These are phyloP conservation scores for Agrocybe praecox DNA, from an alignment of 768 basidiomycete genomes.

Conservation along the genomic window DNA sequence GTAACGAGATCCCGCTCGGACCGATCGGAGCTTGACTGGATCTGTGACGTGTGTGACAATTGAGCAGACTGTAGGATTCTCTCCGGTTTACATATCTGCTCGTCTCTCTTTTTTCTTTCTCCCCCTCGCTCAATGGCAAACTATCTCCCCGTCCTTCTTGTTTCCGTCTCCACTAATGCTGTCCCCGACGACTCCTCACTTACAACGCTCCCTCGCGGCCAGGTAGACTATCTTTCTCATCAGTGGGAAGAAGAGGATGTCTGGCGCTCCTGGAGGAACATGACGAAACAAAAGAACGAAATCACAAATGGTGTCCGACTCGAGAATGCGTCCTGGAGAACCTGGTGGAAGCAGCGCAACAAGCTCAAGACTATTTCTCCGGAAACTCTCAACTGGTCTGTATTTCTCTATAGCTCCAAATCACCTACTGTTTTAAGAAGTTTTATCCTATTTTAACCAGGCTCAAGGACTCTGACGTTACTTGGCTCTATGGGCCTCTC, in stretches of 20 bases:
- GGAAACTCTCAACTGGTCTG: slow-evolving; percentile 97
- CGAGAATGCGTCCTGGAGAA: slow-evolving; percentile 98
- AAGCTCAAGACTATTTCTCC: slow-evolving; percentile 93
- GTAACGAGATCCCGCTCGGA: slow-evolving; percentile 11
- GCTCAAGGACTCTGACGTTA: slow-evolving; percentile 99
- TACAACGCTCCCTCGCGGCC: slow-evolving; percentile 83
- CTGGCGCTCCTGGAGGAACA: slow-evolving; percentile 97
- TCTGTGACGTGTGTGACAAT: background rate
- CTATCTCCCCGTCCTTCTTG: slow-evolving; percentile 71
- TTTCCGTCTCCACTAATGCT: slow-evolving; percentile 59
- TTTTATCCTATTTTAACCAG: slow-evolving; percentile 41
- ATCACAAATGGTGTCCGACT: slow-evolving; percentile 93
- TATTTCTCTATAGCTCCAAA: slow-evolving; percentile 10
- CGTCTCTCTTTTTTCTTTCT: slow-evolving; percentile 6
- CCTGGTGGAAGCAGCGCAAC: slow-evolving; percentile 99
- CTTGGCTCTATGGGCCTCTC: slow-evolving; percentile 97
- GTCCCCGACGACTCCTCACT: slow-evolving; percentile 79
- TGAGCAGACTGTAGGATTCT: background rate
- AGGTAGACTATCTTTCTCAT: slow-evolving; percentile 98
- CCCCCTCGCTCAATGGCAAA: slow-evolving; percentile 51
- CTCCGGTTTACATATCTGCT: slow-evolving; percentile 1
- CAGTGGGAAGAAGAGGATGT: slow-evolving; percentile 98
- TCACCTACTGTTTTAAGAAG: slow-evolving; percentile 11
- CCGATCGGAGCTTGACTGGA: slow-evolving; percentile 13
- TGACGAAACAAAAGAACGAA: slow-evolving; percentile 98